Evolutionary conservation across 495 filamentous ascomycete genomes (phyloP).

Genomic region (Staphylotrichum longicolle): DNA sequence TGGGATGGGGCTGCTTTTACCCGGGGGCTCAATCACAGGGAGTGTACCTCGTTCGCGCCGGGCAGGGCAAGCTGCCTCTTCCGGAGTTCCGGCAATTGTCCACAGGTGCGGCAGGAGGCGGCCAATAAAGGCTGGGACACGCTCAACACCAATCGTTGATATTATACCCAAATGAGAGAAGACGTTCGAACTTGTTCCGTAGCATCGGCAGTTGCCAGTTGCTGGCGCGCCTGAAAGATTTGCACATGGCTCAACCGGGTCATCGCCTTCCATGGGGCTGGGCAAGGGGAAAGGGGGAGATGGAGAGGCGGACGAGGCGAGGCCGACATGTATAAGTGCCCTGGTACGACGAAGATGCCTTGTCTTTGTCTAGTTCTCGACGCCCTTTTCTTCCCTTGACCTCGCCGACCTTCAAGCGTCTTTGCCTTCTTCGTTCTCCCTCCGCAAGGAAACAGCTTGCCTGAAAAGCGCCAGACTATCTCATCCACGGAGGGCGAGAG

Average conservation of each 20-base stretch:
- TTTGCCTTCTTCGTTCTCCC: not conserved
- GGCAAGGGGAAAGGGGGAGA: not conserved
- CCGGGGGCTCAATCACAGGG: constrained; percentile 26
- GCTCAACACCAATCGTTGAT: constrained; percentile 39
- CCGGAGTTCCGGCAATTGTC: constrained; percentile 44
- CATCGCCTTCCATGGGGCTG: constrained; percentile 3
- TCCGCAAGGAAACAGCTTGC: not conserved
- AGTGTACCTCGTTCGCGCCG: not conserved
- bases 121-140: constrained; percentile 35
- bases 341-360: constrained; percentile 11
- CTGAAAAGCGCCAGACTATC: too few relatives aligned
- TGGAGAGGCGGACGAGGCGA: not conserved
- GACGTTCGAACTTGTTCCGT: constrained; percentile 38
- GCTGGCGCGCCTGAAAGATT: constrained; percentile 25
- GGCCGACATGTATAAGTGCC: constrained; percentile 14
- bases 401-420: not conserved
- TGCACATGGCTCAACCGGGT: constrained; percentile 24
- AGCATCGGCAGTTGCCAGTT: constrained; percentile 45
- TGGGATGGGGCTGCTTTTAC: constrained; percentile 23
- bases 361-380: not conserved
- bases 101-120: constrained; percentile 38
- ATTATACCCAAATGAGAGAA: constrained; percentile 41
- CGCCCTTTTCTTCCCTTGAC: not conserved
- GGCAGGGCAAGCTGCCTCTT: constrained; percentile 9
- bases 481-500: too few relatives aligned